A percentile compares a stretch with the other conserved stretches of the same genome.
Conservation (phyloP, 139 green algal genomes). For the Chlamydomonas schloesseri region DNA sequence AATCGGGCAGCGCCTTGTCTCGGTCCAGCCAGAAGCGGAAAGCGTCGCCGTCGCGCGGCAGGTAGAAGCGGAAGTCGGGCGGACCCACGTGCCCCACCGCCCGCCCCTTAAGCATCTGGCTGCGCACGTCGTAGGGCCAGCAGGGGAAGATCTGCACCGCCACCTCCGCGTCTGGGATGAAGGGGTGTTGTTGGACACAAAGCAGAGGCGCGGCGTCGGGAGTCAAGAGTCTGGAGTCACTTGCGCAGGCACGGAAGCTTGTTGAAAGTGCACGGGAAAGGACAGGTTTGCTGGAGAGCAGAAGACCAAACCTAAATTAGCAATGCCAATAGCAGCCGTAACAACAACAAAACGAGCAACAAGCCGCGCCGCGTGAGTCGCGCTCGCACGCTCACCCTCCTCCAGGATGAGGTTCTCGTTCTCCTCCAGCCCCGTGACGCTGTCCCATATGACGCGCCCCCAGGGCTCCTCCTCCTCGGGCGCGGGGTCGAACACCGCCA, state of each 20-base stretch:
- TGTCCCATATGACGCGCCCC: constrained; percentile 49
- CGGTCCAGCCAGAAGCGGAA: constrained; percentile 60
- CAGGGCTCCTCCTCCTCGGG: constrained; percentile 42
- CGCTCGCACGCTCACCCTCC: constrained; percentile 8
- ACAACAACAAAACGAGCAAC: no score
- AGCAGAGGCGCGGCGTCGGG: no score
- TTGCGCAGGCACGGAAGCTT: neutral
- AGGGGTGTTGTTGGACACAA: no score
- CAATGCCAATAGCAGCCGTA: no score
- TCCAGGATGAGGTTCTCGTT: constrained; percentile 47
- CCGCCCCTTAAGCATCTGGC: constrained; percentile 42
- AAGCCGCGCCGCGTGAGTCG: no score
- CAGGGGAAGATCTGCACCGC: constrained; percentile 50
- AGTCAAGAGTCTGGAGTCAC: neutral
- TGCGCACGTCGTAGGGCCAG: constrained; percentile 52
- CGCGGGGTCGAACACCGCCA: constrained; percentile 10
- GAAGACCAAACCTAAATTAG: no score
- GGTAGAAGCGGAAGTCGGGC: constrained; percentile 50
- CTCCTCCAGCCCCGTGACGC: constrained; percentile 43
- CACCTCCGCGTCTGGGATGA: constrained; percentile 42
- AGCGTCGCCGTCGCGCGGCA: constrained; percentile 43
- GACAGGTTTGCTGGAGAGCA: no score
- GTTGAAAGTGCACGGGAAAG: neutral
- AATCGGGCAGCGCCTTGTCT: constrained; percentile 46
- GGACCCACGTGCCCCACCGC: constrained; percentile 23